Evolutionary conservation across 2,329 filamentous ascomycete genomes (phyloP).

Genomic region (Parasarocladium wereldwijsianum): DNA sequence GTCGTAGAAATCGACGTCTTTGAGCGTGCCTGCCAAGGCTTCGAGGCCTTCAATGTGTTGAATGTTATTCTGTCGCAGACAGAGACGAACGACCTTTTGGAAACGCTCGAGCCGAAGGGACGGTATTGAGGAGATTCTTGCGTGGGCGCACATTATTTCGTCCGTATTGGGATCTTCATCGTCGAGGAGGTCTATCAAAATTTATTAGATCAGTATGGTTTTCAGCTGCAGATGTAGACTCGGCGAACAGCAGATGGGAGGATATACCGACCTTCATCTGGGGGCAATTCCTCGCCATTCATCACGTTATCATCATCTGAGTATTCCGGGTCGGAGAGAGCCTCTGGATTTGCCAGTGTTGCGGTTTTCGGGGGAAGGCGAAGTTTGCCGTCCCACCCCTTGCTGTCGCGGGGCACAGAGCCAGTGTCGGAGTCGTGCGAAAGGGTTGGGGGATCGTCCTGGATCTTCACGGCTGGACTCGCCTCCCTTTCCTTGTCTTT

Average conservation of each 20-base stretch:
- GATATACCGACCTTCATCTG: constrained; percentile 55
- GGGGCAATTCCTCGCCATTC: constrained; percentile 59
- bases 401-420: constrained; percentile 40
- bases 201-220: background rate
- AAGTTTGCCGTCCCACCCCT: constrained; percentile 75
- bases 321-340: constrained; percentile 71
- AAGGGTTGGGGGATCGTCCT: constrained; percentile 24
- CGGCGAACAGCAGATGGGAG: no score
- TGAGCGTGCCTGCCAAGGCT: constrained; percentile 48
- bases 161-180: constrained; percentile 46
- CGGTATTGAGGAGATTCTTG: constrained; percentile 63
- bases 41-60: constrained; percentile 63
- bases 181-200: constrained; percentile 39
- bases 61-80: constrained; percentile 86
- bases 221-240: no score
- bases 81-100: constrained; percentile 58
- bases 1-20: constrained; percentile 90
- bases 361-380: constrained; percentile 49
- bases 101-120: constrained; percentile 76
- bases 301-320: constrained; percentile 57
- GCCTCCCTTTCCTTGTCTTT: constrained; percentile 21
- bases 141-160: constrained; percentile 85
- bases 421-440: constrained; percentile 26
- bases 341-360: constrained; percentile 62
- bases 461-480: constrained; percentile 33